Evolutionary conservation across 306 rosid species (phyloP).

Genomic region (Prosopis cineraria): DNA sequence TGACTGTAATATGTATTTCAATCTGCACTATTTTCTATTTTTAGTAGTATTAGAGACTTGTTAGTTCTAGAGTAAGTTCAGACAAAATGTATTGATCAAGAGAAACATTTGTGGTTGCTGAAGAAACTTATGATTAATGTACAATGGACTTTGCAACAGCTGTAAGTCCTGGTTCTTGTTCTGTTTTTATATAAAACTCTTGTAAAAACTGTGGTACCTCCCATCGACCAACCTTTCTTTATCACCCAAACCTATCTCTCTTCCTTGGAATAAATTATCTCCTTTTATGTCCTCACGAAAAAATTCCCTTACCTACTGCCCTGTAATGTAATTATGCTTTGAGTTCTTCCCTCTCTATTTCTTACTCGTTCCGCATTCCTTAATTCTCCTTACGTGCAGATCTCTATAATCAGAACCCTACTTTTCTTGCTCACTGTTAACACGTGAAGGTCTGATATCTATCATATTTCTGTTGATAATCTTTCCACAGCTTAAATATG

Average conservation of each 20-base stretch:
- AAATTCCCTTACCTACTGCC: constrained; percentile 25
- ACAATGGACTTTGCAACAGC: neutral
- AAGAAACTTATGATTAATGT: neutral
- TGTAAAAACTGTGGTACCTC: neutral
- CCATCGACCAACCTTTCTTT: neutral
- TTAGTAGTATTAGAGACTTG: no score
- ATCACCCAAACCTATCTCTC: constrained; percentile 1
- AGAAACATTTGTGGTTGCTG: neutral
- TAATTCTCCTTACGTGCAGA: neutral
- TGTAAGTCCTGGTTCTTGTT: neutral
- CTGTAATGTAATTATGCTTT: constrained; percentile 48
- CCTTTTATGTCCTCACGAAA: constrained; percentile 34
- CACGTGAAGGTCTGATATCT: constrained; percentile 38
- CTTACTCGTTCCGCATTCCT: neutral
- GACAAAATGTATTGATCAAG: neutral
- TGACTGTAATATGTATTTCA: neutral
- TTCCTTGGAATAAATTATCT: constrained; percentile 25
- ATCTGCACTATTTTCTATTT: neutral
- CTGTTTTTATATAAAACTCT: neutral
- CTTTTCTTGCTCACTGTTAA: neutral
- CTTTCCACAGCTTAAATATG: neutral
- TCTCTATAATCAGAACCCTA: constrained; percentile 27
- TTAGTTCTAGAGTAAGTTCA: neutral
- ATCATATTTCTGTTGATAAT: neutral
- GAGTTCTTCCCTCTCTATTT: constrained; percentile 62